Evolutionary conservation across 768 basidiomycete species (phyloP).

Genomic region (Lactarius hengduanensis): DNA sequence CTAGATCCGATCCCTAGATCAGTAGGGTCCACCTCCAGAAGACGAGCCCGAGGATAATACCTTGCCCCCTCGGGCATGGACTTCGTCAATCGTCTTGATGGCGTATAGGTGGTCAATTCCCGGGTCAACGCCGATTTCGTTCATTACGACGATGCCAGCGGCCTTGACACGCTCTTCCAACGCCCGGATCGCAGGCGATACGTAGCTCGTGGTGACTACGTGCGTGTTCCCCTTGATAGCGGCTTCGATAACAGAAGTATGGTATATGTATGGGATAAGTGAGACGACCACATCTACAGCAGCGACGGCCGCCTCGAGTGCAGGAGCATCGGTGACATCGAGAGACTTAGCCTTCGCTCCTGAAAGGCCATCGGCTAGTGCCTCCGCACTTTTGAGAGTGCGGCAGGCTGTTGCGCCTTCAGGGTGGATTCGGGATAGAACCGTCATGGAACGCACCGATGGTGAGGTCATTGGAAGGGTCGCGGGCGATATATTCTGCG

Average conservation of each 20-base stretch:
- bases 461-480: conserved; percentile 78
- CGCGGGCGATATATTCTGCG: conserved; percentile 87
- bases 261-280: conserved; percentile 93
- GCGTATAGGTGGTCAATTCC: conserved; percentile 95
- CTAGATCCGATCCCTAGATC: conserved; percentile 38
- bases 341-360: conserved; percentile 73
- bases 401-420: conserved; percentile 64
- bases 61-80: conserved; percentile 94
- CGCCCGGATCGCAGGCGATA: conserved; percentile 87
- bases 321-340: conserved; percentile 69
- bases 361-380: conserved; percentile 64
- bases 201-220: conserved; percentile 95
- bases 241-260: conserved; percentile 86
- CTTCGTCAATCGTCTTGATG: conserved; percentile 90
- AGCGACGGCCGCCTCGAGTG: conserved; percentile 78
- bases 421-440: conserved; percentile 5
- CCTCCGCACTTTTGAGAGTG: conserved; percentile 73
- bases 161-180: conserved; percentile 78
- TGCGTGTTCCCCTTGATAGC: conserved; percentile 86
- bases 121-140: conserved; percentile 97
- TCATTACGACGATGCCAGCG: conserved; percentile 92
- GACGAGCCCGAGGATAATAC: conserved; percentile 37
- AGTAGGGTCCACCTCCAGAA: not conserved
- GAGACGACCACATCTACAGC: conserved; percentile 93
- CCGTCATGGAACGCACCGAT: conserved; percentile 54